Evolutionary conservation across 2,329 filamentous ascomycete species (phyloP).

Genomic region (Dactylellina sp.): DNA sequence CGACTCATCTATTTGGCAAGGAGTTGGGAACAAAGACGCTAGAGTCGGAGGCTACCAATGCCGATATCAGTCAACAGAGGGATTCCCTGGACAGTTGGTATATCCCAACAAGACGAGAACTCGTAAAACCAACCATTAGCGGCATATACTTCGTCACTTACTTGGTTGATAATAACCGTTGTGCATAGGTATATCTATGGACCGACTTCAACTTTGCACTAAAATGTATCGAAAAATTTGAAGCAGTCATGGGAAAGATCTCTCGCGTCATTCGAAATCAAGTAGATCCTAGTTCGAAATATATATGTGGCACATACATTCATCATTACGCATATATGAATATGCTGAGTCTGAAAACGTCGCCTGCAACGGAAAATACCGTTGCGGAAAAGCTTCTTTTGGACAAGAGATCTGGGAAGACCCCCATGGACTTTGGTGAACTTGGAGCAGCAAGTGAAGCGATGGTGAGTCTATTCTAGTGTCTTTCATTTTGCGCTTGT

Average conservation of each 20-base stretch:
- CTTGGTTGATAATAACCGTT: background rate
- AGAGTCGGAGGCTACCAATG: constrained; percentile 1
- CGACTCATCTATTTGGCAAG: constrained; percentile 54
- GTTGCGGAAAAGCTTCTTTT: constrained; percentile 46
- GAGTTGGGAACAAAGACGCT: constrained; percentile 41
- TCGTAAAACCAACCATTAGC: constrained; percentile 15
- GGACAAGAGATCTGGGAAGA: constrained; percentile 17
- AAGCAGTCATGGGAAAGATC: constrained; percentile 15
- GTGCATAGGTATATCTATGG: constrained; percentile 37
- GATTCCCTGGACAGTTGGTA: constrained; percentile 45
- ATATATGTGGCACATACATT: constrained; percentile 30
- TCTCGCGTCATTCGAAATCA: constrained; percentile 10
- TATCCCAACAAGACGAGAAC: constrained; percentile 32
- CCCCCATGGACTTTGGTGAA: constrained; percentile 26
- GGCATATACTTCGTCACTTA: no score
- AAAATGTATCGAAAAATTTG: constrained; percentile 27
- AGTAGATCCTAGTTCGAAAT: constrained; percentile 6
- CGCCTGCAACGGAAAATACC: constrained; percentile 3
- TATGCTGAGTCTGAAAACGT: constrained; percentile 17
- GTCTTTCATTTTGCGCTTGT: background rate
- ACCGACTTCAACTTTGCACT: constrained; percentile 43
- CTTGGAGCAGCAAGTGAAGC: constrained; percentile 55
- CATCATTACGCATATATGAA: constrained; percentile 45
- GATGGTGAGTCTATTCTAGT: constrained; percentile 37
- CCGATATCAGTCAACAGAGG: constrained; percentile 16